Evolutionary conservation across 805 yeast genomes (phyloP).

Genomic region (Candida golubevii): DNA sequence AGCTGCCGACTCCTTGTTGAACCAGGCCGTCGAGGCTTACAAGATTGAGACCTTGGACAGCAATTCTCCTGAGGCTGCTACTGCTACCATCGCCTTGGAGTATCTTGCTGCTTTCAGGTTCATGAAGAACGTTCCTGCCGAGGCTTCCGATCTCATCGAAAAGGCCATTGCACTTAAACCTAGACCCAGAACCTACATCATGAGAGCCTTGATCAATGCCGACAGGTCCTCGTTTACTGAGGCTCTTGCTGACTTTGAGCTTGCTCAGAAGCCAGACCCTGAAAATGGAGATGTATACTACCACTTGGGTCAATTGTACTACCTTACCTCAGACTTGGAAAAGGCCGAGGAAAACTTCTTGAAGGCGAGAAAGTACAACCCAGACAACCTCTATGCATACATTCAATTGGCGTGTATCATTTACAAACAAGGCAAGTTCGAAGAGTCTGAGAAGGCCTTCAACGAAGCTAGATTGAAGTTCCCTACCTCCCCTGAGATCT

Average conservation of each 20-base stretch:
- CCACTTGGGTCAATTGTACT: conserved; percentile 90
- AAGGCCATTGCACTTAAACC: conserved; percentile 64
- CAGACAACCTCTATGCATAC: conserved; percentile 74
- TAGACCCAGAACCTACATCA: conserved; percentile 76
- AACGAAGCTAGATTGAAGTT: conserved; percentile 66
- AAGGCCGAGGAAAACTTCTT: conserved; percentile 72
- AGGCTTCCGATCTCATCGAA: conserved; percentile 61
- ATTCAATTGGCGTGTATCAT: conserved; percentile 91
- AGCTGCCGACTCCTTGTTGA: conserved; percentile 53
- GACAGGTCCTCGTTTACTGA: conserved; percentile 65
- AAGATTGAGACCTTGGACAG: conserved; percentile 28
- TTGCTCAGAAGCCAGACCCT: conserved; percentile 67
- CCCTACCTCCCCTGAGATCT: conserved; percentile 87
- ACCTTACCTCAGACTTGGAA: conserved; percentile 68
- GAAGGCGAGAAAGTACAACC: conserved; percentile 70
- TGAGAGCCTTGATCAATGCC: conserved; percentile 77
- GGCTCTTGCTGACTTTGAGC: conserved; percentile 61
- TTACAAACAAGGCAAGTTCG: conserved; percentile 67
- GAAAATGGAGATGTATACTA: conserved; percentile 79
- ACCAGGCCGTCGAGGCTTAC: conserved; percentile 54
- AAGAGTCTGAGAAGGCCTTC: conserved; percentile 61
- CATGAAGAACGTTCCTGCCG: conserved; percentile 66
- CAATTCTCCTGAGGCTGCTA: conserved; percentile 36
- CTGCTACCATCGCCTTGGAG: conserved; percentile 71
- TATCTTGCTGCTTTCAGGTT: conserved; percentile 79